Conservation (phyloP, 1,284 basidiomycete species). For the Moesziomyces sp. region DNA sequence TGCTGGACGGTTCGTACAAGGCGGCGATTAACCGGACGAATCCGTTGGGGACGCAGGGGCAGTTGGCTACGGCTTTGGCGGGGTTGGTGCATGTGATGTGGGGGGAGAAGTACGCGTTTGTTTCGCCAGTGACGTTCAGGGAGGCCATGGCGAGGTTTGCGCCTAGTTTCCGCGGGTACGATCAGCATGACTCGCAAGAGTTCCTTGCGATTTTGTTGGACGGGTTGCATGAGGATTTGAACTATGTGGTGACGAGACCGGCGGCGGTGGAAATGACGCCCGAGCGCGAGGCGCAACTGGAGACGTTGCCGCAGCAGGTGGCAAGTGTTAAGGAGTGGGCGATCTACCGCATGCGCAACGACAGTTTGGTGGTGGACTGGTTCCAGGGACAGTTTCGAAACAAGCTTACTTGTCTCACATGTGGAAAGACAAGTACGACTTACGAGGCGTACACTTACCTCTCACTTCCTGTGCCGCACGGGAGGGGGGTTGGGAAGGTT, state of each 20-base stretch:
- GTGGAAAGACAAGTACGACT: constrained; percentile 85
- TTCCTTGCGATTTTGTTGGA: constrained; percentile 59
- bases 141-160: constrained; percentile 72
- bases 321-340: constrained; percentile 53
- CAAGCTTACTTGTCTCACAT: constrained; percentile 64
- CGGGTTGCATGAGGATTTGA: constrained; percentile 54
- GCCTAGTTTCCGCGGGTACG: constrained; percentile 58
- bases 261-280: constrained; percentile 61
- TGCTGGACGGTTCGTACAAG: constrained; percentile 78
- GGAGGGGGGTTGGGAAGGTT: constrained; percentile 75
- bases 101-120: constrained; percentile 83
- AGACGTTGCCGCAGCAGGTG: constrained; percentile 80
- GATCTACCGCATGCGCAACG: constrained; percentile 64
- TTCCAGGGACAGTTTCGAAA: constrained; percentile 66
- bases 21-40: constrained; percentile 88
- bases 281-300: constrained; percentile 68
- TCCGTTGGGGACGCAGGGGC: constrained; percentile 87
- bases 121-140: constrained; percentile 86
- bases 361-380: constrained; percentile 56
- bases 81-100: constrained; percentile 86
- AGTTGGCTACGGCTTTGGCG: constrained; percentile 84
- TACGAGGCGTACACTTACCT: constrained; percentile 76
- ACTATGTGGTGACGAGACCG: constrained; percentile 51
- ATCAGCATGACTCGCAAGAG: constrained; percentile 62
- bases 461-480: constrained; percentile 67